Evolutionary conservation across 2,329 filamentous ascomycete species (phyloP).

Genomic region (Colletotrichum truncatum): DNA sequence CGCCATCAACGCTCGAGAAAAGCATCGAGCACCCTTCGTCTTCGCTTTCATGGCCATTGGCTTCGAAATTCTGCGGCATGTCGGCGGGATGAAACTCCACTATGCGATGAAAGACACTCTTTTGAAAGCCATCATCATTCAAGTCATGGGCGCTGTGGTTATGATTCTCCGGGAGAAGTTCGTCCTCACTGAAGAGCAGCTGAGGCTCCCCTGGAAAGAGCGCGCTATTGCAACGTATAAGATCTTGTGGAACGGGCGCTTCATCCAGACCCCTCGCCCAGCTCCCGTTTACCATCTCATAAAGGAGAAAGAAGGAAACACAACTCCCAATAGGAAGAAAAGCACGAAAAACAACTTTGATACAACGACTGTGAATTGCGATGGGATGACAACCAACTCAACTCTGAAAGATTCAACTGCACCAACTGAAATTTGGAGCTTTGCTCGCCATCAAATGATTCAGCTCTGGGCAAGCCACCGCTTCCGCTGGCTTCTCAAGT

Average conservation of each 20-base stretch:
- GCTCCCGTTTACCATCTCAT: conserved; percentile 17
- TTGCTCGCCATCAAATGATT: neutral
- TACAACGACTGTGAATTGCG: too few relatives aligned
- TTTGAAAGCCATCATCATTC: neutral
- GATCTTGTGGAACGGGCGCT: conserved; percentile 15
- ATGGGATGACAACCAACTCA: too few relatives aligned
- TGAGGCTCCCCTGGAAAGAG: neutral
- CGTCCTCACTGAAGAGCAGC: conserved; percentile 22
- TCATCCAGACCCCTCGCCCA: conserved; percentile 6
- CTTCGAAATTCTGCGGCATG: neutral
- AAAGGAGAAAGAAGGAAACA: neutral
- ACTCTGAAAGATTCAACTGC: neutral
- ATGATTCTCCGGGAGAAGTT: conserved; percentile 19
- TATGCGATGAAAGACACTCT: conserved; percentile 4
- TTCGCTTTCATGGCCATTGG: conserved; percentile 11
- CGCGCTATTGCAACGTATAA: conserved; percentile 10
- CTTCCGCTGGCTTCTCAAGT: neutral
- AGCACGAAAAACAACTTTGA: too few relatives aligned
- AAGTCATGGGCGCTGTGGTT: conserved; percentile 7
- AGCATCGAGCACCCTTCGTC: neutral
- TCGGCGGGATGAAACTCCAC: neutral
- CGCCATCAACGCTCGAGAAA: neutral
- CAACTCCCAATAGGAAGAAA: neutral
- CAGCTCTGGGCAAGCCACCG: neutral
- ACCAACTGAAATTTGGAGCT: neutral